Evolutionary conservation across 331 rosid genomes (phyloP), one percentile per base, ranked within the genome.

Genomic region (Pyracantha coccinea): DNA sequence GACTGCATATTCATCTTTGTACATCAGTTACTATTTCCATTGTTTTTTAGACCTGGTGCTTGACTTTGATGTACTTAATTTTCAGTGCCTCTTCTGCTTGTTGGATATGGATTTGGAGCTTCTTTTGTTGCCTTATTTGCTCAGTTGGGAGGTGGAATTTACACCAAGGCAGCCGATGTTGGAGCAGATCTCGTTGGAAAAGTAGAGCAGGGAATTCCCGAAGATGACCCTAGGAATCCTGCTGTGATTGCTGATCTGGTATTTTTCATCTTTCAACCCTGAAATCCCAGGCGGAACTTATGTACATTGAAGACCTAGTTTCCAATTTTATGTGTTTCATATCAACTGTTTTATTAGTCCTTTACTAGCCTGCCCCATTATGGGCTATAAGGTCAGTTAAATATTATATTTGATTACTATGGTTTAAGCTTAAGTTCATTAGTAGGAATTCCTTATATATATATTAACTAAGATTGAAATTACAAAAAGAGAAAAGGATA

Each of bases 211-310:
- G 99, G 99, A 75, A 95, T 95, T 85, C 99, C 99, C 54, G 99
- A 95, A 86, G 99, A 95, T 82, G 99, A 95, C 76, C 99, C 99
- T 32, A 87, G 99, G 78, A 95, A 95, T 80, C 99, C 99, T 78
- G 99, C 99, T 63, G 99, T 95, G 71, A 95, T 95, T 86, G 99
- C 99, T 65, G 99, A 95, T 78, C 90, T 95, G 99, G 99, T 92
- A 92, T 78, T 47, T 74, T 63, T 33, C 65, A 67, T 69, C 60
- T 75, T 79, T 71, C 78, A 17, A 63, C 12, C 44, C 23, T 31
- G 44, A 63, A 29, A 63, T 63, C 15, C 41, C 8, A 8, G 4
- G 68, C 23, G 4, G 44, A 17, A 29, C 8, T 60, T 24, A 3
- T 8, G 21, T 63, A 29, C 20, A 63, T 63, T 63, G 14, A 63